Percentiles rank a stretch among this genome's conserved stretches.
Evolutionary conservation across 2,329 filamentous ascomycete genomes (phyloP).

Genomic region (Chaetomiaceae sp.): DNA sequence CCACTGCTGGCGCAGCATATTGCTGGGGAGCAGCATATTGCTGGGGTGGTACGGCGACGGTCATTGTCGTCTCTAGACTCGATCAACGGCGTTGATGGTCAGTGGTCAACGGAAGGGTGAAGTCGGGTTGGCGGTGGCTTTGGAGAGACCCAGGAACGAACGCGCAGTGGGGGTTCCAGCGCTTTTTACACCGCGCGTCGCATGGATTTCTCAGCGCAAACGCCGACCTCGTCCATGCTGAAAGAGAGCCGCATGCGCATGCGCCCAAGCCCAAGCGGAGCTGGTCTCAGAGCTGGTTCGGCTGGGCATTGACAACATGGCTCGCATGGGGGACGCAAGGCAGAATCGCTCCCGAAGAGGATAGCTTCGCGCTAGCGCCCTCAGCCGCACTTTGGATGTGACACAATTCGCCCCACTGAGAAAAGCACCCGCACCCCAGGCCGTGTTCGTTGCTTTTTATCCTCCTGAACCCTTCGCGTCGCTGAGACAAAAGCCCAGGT

Average conservation of each 20-base stretch:
- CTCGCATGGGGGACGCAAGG: neutral
- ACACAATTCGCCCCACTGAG: neutral
- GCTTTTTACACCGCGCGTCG: neutral
- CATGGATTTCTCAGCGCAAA: too few relatives aligned
- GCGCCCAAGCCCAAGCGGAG: too few relatives aligned
- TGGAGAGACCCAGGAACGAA: too few relatives aligned
- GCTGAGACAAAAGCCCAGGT: too few relatives aligned
- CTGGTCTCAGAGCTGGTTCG: too few relatives aligned
- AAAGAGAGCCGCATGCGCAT: constrained; percentile 1
- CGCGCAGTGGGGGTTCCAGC: neutral
- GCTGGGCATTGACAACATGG: neutral
- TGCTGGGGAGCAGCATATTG: too few relatives aligned
- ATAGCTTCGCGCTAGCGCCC: constrained; percentile 2
- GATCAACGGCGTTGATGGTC: neutral
- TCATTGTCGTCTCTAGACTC: neutral
- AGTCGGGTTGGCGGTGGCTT: too few relatives aligned
- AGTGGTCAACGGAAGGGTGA: neutral
- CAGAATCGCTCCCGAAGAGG: neutral
- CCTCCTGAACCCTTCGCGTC: too few relatives aligned
- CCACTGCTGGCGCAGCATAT: constrained; percentile 1
- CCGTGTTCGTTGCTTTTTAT: too few relatives aligned
- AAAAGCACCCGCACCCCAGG: too few relatives aligned
- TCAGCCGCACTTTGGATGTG: constrained; percentile 8
- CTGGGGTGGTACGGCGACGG: constrained; percentile 1
- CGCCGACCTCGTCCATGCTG: neutral